Evolutionary conservation across 345 rosid species (phyloP).

Genomic region (Odontarrhena argentea): DNA sequence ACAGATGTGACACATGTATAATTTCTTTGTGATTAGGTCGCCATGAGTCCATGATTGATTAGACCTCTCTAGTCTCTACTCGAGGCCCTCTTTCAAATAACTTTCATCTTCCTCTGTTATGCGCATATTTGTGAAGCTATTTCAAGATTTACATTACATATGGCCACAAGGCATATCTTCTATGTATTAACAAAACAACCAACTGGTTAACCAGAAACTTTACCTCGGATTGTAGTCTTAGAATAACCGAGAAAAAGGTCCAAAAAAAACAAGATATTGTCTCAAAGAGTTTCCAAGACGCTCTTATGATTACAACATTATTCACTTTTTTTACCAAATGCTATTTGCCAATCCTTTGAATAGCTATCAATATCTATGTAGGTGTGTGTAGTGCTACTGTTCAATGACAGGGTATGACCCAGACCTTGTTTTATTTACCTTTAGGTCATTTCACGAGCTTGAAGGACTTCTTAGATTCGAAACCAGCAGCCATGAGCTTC

Average conservation of each 20-base stretch:
- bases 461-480: constrained; percentile 31
- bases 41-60: background rate
- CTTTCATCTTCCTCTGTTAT: background rate
- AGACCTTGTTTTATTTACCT: constrained; percentile 17
- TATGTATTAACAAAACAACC: constrained; percentile 26
- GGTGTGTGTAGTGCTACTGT: background rate
- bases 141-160: background rate
- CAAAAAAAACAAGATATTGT: background rate
- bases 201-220: constrained; percentile 3
- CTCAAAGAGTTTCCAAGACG: constrained; percentile 14
- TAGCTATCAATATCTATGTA: constrained; percentile 22
- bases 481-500: constrained; percentile 40
- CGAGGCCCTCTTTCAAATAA: background rate
- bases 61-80: background rate
- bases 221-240: constrained; percentile 1
- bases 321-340: constrained; percentile 29
- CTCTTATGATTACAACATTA: constrained; percentile 28
- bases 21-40: no score
- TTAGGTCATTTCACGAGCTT: constrained; percentile 29
- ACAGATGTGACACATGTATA: no score
- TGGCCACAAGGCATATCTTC: background rate
- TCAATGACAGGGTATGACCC: background rate
- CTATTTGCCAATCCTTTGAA: constrained; percentile 26
- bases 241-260: constrained; percentile 22
- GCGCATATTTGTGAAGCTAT: background rate